These are phyloP conservation scores for Nitzschia putrida DNA, from an alignment of 108 stramenopile genomes.

Conservation along the genomic window DNA sequence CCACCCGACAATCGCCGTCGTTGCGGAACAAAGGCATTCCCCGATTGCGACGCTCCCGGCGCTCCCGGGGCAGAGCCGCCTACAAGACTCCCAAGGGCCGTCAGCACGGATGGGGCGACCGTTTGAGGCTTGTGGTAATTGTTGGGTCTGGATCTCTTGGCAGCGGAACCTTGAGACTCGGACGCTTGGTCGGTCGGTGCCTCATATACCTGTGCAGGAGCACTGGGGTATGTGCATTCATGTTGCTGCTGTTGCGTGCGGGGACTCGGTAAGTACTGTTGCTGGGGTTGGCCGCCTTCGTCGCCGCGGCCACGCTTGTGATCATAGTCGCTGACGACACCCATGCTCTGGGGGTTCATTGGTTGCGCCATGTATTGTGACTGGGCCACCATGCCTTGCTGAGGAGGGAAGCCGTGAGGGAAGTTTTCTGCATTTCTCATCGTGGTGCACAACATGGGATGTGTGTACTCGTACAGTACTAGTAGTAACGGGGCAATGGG, in stretches of 20 bases:
- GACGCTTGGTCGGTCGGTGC: background rate
- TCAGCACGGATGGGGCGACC: constrained; percentile 34
- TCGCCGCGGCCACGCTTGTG: constrained; percentile 12
- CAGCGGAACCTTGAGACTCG: background rate
- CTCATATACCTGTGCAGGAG: background rate
- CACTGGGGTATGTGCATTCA: background rate
- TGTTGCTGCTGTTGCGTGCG: constrained; percentile 16
- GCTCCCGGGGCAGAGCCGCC: constrained; percentile 1
- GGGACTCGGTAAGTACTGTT: background rate
- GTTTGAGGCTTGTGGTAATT: constrained; percentile 27
- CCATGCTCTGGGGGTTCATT: too few relatives aligned
- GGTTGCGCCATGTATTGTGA: too few relatives aligned
- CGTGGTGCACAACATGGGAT: constrained; percentile 2
- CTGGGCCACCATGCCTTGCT: too few relatives aligned
- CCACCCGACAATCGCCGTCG: constrained; percentile 35
- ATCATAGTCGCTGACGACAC: too few relatives aligned
- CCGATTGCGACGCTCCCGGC: background rate
- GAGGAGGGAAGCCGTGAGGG: too few relatives aligned
- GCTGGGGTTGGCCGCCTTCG: background rate
- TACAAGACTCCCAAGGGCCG: constrained; percentile 33
- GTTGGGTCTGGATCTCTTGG: constrained; percentile 30
- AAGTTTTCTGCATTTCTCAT: background rate
- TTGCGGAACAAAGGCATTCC: constrained; percentile 9
- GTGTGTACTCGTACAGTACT: too few relatives aligned
- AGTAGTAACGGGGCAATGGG: too few relatives aligned